Evolutionary conservation across 768 basidiomycete genomes (phyloP).

Genomic region (Mycena vulgaris): DNA sequence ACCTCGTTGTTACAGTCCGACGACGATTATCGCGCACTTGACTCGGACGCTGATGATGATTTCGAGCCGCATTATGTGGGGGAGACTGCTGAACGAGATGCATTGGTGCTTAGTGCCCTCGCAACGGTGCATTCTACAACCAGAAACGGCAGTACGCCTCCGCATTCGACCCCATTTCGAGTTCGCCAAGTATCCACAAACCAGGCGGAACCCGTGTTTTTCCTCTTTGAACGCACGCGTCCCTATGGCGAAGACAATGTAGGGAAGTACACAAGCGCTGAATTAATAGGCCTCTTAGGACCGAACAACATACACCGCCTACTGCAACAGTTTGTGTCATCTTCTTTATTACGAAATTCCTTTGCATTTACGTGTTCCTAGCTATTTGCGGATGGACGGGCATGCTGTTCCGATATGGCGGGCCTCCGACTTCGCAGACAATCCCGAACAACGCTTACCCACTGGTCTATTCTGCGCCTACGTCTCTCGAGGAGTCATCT

Average conservation of each 20-base stretch:
- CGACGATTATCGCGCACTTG: slow-evolving; percentile 32
- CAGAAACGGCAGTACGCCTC: slow-evolving; percentile 34
- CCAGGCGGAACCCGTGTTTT: slow-evolving; percentile 37
- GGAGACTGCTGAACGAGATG: slow-evolving; percentile 37
- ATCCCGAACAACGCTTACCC: slow-evolving; percentile 36
- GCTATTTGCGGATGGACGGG: slow-evolving; percentile 38
- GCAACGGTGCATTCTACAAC: slow-evolving; percentile 32
- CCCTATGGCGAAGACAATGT: slow-evolving; percentile 38
- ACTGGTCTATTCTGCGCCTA: slow-evolving; percentile 39
- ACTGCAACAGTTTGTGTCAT: slow-evolving; percentile 34
- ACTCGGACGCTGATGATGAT: slow-evolving; percentile 39
- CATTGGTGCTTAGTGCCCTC: slow-evolving; percentile 32
- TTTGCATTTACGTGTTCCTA: slow-evolving; percentile 6
- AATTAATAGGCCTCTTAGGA: slow-evolving; percentile 37
- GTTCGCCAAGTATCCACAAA: slow-evolving; percentile 39
- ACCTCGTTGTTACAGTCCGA: slow-evolving; percentile 20
- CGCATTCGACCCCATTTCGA: slow-evolving; percentile 34
- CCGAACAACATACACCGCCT: slow-evolving; percentile 37
- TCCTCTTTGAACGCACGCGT: slow-evolving; percentile 37
- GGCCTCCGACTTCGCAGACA: slow-evolving; percentile 32
- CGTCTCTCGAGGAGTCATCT: slow-evolving; percentile 37
- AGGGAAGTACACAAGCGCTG: slow-evolving; percentile 38
- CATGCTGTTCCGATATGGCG: slow-evolving; percentile 39
- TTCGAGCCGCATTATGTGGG: slow-evolving; percentile 39
- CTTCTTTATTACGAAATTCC: not conserved